These are phyloP conservation scores for Calocybe cyanea DNA, from an alignment of 768 basidiomycete species.

Conservation along the genomic window DNA sequence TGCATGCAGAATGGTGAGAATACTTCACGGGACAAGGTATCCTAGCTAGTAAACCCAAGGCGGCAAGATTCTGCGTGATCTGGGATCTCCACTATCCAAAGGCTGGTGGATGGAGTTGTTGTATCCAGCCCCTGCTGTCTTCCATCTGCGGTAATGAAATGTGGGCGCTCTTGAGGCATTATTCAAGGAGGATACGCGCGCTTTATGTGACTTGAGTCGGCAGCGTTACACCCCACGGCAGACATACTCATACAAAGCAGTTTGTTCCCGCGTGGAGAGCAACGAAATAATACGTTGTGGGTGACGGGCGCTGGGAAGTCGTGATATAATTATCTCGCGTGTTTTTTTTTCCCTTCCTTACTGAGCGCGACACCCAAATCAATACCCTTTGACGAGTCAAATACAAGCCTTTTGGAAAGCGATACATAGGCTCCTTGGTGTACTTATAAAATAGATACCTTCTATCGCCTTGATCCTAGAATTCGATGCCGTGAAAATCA, in stretches of 20 bases:
- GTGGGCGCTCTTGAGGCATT: no score
- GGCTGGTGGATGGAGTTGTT: no score
- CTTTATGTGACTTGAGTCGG: neutral
- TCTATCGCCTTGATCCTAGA: no score
- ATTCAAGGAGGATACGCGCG: no score
- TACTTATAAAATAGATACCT: no score
- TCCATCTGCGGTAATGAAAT: no score
- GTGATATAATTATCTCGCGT: slow-evolving; percentile 1
- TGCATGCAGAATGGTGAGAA: neutral
- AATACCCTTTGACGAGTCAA: no score
- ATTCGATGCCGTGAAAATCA: no score
- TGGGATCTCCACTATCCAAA: neutral
- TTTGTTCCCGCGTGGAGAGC: neutral
- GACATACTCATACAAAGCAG: neutral
- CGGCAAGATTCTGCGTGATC: neutral
- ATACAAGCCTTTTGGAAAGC: no score
- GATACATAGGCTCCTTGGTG: no score
- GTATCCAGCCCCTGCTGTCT: no score
- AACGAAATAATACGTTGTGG: slow-evolving; percentile 1
- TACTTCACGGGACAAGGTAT: neutral
- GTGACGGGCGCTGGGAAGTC: neutral
- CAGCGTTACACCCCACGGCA: neutral
- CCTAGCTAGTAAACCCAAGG: neutral
- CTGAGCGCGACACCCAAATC: no score
- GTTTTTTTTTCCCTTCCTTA: neutral